phyloP scores from a whole-genome alignment of 2,329 filamentous ascomycete genomes.

The Aschersonia sp. region DNA sequence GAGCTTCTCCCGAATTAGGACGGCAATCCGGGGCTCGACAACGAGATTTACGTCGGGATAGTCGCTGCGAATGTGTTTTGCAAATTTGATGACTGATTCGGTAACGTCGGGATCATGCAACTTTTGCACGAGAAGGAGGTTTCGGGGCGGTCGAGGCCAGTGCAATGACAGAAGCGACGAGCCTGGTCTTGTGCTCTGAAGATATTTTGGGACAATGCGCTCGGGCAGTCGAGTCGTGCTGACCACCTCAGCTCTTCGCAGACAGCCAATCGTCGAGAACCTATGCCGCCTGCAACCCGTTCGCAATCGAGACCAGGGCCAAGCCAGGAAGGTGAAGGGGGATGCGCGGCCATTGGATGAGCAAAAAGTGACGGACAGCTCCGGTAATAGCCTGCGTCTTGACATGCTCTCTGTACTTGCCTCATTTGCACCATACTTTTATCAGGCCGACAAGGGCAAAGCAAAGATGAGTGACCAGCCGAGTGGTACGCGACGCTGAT shows the following conservation, averaged over 20 bases:
- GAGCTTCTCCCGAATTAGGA: conserved; percentile 54
- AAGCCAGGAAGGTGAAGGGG: neutral
- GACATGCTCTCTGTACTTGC: conserved; percentile 7
- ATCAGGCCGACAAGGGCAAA: neutral
- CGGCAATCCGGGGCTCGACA: conserved; percentile 64
- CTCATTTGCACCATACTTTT: neutral
- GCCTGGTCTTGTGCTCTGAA: conserved; percentile 26
- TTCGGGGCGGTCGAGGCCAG: conserved; percentile 38
- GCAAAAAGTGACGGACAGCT: conserved; percentile 1
- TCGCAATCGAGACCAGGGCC: neutral
- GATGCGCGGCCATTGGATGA: neutral
- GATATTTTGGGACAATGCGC: conserved; percentile 19
- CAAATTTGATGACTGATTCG: conserved; percentile 37
- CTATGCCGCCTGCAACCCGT: conserved; percentile 12
- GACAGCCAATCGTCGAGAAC: conserved; percentile 33
- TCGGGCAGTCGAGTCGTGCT: conserved; percentile 19
- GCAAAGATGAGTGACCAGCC: neutral
- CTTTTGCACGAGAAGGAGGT: conserved; percentile 44
- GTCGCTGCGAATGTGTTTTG: conserved; percentile 60
- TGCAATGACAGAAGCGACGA: conserved; percentile 40
- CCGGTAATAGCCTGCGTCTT: conserved; percentile 1
- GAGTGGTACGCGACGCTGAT: neutral
- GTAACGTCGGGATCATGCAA: conserved; percentile 39
- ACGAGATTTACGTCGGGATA: conserved; percentile 74
- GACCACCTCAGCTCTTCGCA: conserved; percentile 18